A percentile compares a stretch with the other conserved stretches of the same genome.
Conservation (phyloP, 139 green algal genomes). For the Coelastrella sp. region DNA sequence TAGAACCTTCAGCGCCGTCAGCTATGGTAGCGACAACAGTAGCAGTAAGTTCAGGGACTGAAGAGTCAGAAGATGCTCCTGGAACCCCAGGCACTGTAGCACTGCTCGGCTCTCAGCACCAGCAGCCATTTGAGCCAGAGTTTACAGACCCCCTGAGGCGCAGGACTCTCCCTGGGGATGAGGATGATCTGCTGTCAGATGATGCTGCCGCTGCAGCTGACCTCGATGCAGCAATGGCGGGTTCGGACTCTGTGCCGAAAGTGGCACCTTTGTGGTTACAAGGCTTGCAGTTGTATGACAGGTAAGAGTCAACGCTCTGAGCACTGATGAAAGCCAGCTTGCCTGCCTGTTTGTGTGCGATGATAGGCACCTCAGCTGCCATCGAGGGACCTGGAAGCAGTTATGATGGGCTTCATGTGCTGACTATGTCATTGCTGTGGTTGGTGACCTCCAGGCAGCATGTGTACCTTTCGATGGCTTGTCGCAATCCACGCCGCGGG, state of each 20-base stretch:
- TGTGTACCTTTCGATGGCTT: slow-evolving; percentile 70
- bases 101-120: neutral
- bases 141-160: slow-evolving; percentile 42
- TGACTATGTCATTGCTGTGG: no score
- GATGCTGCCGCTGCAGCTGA: neutral
- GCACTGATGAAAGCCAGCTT: neutral
- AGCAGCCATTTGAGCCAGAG: neutral
- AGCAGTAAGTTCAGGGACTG: neutral
- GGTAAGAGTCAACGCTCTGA: neutral
- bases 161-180: neutral
- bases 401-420: no score
- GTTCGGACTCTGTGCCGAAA: neutral
- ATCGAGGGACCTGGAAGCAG: neutral
- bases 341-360: neutral
- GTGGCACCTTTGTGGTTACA: slow-evolving; percentile 8
- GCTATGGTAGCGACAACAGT: no score
- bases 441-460: slow-evolving; percentile 52
- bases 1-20: no score
- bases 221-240: no score
- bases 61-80: neutral
- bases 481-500: slow-evolving; percentile 72
- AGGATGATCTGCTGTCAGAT: neutral
- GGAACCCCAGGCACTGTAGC: neutral
- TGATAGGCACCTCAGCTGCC: neutral
- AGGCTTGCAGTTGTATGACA: slow-evolving; percentile 45